Base-by-base conservation (phyloP, 176 grass and related monocot genomes). In the Pharus latifolius region DNA sequence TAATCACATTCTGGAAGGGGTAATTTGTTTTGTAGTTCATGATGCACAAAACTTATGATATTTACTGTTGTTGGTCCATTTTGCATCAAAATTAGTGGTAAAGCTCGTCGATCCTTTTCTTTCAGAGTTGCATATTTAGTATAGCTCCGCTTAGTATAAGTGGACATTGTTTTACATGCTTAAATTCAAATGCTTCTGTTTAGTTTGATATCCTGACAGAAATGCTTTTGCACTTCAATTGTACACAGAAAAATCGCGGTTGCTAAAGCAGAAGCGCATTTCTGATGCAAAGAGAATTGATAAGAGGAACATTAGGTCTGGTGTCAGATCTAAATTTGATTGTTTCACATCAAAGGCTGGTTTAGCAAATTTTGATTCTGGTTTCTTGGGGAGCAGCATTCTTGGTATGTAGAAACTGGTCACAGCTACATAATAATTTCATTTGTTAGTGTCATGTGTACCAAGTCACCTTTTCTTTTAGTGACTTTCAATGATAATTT, bases 251-350 rank as follows among this genome's bases (percentile, higher is more conserved):
- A 89, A 87, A 75, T 69, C 83, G 58, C 84, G 95, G 58, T 40
- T 85, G 47, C 56, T 88, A 41, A 99, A 93, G 87, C 83, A 87
- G 58, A 99, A 88, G 84, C 89, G 90, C 38, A 29, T 85, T 60
- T 67, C 65, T 69, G 94, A 97, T 71, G 67, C 74, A 56, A 97
- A 93, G 74, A 87, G 81, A 85, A 90, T 34, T 70, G 94, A 97
- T 62, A 90, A 88, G 76, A 98, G 90, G 83, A 87, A 76, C 73
- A 24, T 92, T 35, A 98, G 89, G 83, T 73, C 78, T 70, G 81
- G 83, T 75, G 54, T 77, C 63, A 90, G 83, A 89, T 69, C 82
- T 70, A 96, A 91, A 84, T 88, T 77, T 74, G 92, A 96, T 80
- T 79, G 69, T 80, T 88, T 85, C 56, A 75, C 70, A 82, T 82